phyloP scores from a whole-genome alignment of 2,329 filamentous ascomycete species.

The Lasiodiplodia sp. region DNA sequence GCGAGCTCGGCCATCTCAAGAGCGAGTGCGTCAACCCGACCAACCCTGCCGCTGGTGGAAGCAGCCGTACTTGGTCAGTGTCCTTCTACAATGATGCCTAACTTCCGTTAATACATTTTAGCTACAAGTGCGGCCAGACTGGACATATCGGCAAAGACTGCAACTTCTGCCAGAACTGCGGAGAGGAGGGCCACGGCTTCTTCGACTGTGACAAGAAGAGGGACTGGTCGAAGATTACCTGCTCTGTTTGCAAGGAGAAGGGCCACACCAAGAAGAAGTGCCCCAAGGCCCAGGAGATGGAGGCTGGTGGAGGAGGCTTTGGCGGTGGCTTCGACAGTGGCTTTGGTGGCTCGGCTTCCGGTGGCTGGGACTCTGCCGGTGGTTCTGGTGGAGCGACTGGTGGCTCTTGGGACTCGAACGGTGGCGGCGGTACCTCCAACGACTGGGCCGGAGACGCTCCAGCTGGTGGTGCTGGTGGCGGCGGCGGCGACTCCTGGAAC shows the following conservation, averaged over 20 bases:
- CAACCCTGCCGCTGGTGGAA: constrained; percentile 34
- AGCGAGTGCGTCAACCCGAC: constrained; percentile 39
- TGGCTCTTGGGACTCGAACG: constrained; percentile 8
- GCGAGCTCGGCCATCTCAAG: constrained; percentile 40
- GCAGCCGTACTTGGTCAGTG: constrained; percentile 11
- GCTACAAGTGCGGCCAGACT: constrained; percentile 37
- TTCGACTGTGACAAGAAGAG: constrained; percentile 59
- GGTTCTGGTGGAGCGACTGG: constrained; percentile 3
- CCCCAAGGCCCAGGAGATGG: constrained; percentile 8
- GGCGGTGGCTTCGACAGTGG: constrained; percentile 6
- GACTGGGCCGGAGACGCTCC: background rate
- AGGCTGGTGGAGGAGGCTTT: background rate
- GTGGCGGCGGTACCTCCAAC: background rate
- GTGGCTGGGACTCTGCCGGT: background rate
- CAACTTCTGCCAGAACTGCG: constrained; percentile 66
- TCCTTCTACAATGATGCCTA: background rate
- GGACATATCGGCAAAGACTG: constrained; percentile 42
- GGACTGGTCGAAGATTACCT: constrained; percentile 66
- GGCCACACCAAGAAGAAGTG: constrained; percentile 27
- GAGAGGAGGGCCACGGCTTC: constrained; percentile 65
- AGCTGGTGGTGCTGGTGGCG: background rate
- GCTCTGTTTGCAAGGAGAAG: constrained; percentile 61
- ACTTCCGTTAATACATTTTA: background rate
- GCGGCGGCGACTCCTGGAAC: background rate
- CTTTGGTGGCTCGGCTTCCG: background rate